A percentile compares a stretch with the other conserved stretches of the same genome.
Evolutionary conservation across 2,329 filamentous ascomycete genomes (phyloP).

Genomic region (Diaporthe longicolla): DNA sequence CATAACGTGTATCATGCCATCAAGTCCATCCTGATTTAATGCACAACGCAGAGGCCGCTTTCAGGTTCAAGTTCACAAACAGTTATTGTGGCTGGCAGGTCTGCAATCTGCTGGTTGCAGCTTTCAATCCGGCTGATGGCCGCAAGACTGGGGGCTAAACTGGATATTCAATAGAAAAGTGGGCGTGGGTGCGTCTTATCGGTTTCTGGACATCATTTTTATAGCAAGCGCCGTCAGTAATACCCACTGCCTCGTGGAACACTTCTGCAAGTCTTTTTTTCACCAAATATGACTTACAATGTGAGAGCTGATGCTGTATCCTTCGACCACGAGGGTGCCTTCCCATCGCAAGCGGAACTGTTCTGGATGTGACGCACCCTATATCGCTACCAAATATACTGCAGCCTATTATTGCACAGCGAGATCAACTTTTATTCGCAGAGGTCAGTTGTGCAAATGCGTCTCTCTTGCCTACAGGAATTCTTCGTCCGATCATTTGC

Average conservation of each 20-base stretch:
- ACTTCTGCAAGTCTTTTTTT: neutral
- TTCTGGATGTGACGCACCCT: neutral
- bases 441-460: neutral
- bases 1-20: neutral
- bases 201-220: neutral
- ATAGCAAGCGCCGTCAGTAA: neutral
- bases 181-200: too few relatives aligned
- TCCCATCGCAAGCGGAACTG: neutral
- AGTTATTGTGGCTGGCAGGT: too few relatives aligned
- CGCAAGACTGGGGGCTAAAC: neutral
- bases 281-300: neutral
- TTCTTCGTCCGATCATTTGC: neutral
- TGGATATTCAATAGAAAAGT: neutral
- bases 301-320: neutral
- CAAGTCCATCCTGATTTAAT: conserved; percentile 5
- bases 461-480: neutral
- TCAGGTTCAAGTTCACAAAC: neutral
- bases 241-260: neutral
- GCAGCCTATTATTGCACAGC: neutral
- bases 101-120: neutral
- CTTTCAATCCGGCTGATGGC: neutral
- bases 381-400: conserved; percentile 30
- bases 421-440: neutral
- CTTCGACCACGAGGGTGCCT: rapidly evolving
- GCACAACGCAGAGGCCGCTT: neutral